phyloP scores from a whole-genome alignment of 2,329 filamentous ascomycete genomes.

The Colletotrichum cuscutae region DNA sequence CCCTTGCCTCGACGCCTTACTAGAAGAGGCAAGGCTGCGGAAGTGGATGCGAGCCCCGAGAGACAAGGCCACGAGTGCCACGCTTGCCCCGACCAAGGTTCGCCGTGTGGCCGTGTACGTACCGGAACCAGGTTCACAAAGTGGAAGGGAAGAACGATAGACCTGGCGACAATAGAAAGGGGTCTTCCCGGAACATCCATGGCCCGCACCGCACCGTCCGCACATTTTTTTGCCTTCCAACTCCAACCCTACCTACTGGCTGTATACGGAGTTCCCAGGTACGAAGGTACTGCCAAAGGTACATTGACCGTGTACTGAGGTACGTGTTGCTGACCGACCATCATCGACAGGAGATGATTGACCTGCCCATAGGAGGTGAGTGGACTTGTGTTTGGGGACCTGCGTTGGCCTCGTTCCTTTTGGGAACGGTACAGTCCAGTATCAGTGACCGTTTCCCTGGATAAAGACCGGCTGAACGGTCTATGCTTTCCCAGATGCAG shows the following conservation, averaged over 20 bases:
- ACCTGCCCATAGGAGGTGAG: neutral
- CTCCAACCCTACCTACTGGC: neutral
- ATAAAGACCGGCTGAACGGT: neutral
- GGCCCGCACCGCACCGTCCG: neutral
- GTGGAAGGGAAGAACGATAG: neutral
- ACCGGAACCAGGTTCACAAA: neutral
- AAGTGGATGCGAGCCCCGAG: neutral
- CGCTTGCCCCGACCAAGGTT: too few relatives aligned
- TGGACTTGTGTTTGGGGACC: neutral
- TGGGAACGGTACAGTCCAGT: neutral
- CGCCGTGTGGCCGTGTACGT: neutral
- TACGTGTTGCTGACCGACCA: neutral
- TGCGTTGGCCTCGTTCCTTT: neutral
- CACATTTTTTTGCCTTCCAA: neutral
- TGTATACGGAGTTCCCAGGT: neutral
- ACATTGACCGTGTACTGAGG: neutral
- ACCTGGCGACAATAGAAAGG: neutral
- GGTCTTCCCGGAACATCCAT: conserved; percentile 25
- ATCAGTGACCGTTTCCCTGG: neutral
- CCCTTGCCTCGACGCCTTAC: conserved; percentile 13
- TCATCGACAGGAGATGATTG: neutral
- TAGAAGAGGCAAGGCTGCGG: neutral
- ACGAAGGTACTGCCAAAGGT: neutral
- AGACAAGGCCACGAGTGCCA: neutral
- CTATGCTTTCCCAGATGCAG: neutral